Conservation (phyloP, 1,284 basidiomycete genomes). For the Moesziomyces sp. region DNA sequence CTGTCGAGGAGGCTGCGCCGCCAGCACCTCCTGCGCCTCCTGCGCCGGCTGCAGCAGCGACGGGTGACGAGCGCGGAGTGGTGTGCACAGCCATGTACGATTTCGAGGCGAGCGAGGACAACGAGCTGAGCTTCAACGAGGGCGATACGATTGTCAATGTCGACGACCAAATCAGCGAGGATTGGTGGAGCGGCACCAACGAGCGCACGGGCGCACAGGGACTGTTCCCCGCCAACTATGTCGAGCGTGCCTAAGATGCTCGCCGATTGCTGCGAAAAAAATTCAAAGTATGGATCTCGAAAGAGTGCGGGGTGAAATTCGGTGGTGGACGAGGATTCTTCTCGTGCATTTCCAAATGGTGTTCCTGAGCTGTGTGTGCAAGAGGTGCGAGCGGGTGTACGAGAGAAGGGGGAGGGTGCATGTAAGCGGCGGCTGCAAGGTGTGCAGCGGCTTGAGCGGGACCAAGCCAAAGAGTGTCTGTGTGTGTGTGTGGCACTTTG, state of each 20-base stretch:
- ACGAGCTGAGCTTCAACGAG: conserved; percentile 62
- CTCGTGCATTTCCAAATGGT: no score
- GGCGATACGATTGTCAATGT: conserved; percentile 62
- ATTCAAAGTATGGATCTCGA: no score
- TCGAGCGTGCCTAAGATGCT: conserved; percentile 27
- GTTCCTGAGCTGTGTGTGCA: no score
- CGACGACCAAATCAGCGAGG: conserved; percentile 65
- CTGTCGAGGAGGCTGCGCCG: conserved; percentile 24
- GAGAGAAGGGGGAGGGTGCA: no score
- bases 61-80: conserved; percentile 8
- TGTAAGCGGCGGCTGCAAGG: no score
- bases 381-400: no score
- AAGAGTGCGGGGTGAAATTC: no score
- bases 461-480: no score
- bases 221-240: conserved; percentile 69
- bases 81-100: conserved; percentile 65
- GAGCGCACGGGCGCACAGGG: conserved; percentile 70
- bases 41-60: conserved; percentile 9
- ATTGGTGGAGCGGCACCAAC: conserved; percentile 67
- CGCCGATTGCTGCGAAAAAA: no score
- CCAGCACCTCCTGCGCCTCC: conserved; percentile 37
- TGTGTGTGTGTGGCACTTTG: no score
- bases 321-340: no score
- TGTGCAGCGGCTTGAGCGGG: no score
- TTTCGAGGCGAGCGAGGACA: conserved; percentile 66